Conservation (phyloP, 2,329 filamentous ascomycete genomes). For the Exophiala mesophila region DNA sequence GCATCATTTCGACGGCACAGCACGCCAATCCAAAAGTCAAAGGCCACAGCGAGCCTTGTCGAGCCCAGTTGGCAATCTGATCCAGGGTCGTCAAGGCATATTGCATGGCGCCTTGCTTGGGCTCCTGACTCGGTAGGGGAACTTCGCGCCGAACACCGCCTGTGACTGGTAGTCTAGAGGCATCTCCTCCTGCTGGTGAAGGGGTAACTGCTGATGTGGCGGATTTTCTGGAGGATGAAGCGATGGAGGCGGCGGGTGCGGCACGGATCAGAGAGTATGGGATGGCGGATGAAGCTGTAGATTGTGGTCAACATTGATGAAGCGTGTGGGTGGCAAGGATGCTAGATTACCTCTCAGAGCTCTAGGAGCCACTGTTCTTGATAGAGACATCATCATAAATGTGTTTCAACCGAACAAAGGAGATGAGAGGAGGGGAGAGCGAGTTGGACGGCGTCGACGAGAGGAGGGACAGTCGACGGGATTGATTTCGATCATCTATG, state of each 20-base stretch:
- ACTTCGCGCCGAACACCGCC: conserved; percentile 46
- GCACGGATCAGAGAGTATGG: conserved; percentile 32
- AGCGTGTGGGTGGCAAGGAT: conserved; percentile 14
- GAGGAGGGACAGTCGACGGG: conserved; percentile 3
- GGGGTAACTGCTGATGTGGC: conserved; percentile 40
- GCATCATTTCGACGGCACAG: conserved; percentile 92
- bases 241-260: conserved; percentile 36
- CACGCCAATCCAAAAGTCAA: conserved; percentile 85
- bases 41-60: conserved; percentile 80
- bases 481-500: conserved; percentile 12
- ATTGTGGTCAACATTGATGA: conserved; percentile 10
- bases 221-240: conserved; percentile 37
- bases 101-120: conserved; percentile 49
- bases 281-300: conserved; percentile 27
- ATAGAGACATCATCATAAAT: conserved; percentile 46
- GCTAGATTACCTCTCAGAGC: conserved; percentile 48
- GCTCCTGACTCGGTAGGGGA: conserved; percentile 46
- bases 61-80: conserved; percentile 75
- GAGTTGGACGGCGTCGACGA: conserved; percentile 22
- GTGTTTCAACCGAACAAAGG: too few species aligned
- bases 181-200: conserved; percentile 34
- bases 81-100: conserved; percentile 50
- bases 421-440: conserved; percentile 25
- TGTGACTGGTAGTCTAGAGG: conserved; percentile 27
- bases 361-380: conserved; percentile 49